Evolutionary conservation across 225 moss, liverwort and hornwort species (phyloP).

Genomic region (Antitrichia curtipendula): DNA sequence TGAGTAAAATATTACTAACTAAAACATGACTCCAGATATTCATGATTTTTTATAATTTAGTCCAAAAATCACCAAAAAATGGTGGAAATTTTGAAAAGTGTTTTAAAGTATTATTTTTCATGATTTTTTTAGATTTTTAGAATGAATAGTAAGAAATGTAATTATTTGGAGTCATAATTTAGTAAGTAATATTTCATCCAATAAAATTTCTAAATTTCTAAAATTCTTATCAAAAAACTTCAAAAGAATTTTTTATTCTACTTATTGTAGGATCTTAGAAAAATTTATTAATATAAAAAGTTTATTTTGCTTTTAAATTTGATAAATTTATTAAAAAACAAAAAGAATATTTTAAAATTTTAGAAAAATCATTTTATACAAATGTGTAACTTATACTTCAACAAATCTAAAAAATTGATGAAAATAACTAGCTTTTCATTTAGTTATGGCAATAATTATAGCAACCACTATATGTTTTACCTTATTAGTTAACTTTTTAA

Average conservation of each 20-base stretch:
- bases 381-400: too few relatives aligned
- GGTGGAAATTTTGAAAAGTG: not conserved
- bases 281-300: too few relatives aligned
- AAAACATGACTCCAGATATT: not conserved
- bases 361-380: too few relatives aligned
- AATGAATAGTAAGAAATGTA: not conserved
- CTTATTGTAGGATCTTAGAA: too few relatives aligned
- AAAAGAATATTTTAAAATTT: too few relatives aligned
- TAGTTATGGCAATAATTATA: too few relatives aligned
- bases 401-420: too few relatives aligned
- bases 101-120: too few relatives aligned
- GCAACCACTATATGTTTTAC: not conserved
- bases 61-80: not conserved
- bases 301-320: too few relatives aligned
- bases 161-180: not conserved
- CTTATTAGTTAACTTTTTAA: not conserved
- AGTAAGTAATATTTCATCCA: not conserved
- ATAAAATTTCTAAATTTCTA: accelerated
- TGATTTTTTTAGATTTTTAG: not conserved
- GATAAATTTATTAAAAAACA: too few relatives aligned
- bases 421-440: too few relatives aligned
- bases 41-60: not conserved
- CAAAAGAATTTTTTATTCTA: not conserved
- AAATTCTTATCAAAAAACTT: not conserved
- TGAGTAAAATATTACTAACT: not conserved